Evolutionary conservation across 1,284 basidiomycete species (phyloP), one percentile per base, ranked within the genome.

Genomic region (Malassezia slooffiae): DNA sequence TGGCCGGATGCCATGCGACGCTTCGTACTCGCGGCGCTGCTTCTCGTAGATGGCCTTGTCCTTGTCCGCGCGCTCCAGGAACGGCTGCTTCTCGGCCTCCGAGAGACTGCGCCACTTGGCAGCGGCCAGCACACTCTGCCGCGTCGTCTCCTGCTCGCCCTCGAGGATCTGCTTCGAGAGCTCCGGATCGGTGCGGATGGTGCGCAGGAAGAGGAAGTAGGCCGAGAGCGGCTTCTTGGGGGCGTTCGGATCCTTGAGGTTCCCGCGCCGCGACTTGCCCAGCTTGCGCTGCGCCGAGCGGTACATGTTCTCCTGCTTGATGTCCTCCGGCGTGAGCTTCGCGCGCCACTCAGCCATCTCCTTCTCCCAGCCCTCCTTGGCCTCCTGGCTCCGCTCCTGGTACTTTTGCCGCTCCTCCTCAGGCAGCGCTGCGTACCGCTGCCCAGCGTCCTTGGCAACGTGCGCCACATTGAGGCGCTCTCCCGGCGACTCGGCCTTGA

Each of bases 171-270:
- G 80, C 54, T 72, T 75, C 15, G 50, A 56, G 54, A 62, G 48
- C 35, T 49, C 53, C 17, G 62, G 54, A 34, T 65, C 54, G 21
- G 58, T 57, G 17, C 64, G 60, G 43, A 67, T 60, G 5, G 60
- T 57, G 70, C 89, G 85, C 52, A 93, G 72, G 75, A 90, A 95
- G 79, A 91, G 83, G 61, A 93, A 93, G 70, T 93, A 95, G 3
- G 89, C 88, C 60, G 80, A 83, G 22, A 93, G 78, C 3, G 89
- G 89, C 71, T 91, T 91, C 79, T 90, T 90, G 8, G 89, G 89
- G 15, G 87, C 89, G 65, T 93, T 90, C 21, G 88, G 88, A 68
- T 95, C 88, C 74, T 91, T 91, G 72, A 95, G 82, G 71, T 95
- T 93, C 52, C 84, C 83, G 76, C 84, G 86, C 58, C 87, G 77